Evolutionary conservation across 2,329 filamentous ascomycete genomes (phyloP), one percentile per base, ranked within the genome.

Genomic region (Colletotrichum sojae): DNA sequence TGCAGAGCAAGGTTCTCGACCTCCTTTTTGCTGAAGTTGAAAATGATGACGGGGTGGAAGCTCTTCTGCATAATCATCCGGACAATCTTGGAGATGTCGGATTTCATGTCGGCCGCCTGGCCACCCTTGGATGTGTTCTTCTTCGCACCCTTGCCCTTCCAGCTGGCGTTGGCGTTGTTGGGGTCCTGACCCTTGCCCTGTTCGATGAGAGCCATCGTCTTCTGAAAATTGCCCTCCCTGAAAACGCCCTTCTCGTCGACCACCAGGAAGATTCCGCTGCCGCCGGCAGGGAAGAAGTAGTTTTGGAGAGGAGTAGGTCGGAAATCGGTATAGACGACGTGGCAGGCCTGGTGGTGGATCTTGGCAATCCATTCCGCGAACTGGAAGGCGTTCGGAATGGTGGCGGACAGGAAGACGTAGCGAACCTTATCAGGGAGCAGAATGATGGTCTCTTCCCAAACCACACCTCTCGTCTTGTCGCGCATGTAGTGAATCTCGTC

Each of bases 371-470:
- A 99, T 80, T 99, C 95, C 74, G 96, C 96, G 76, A 99, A 99
- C 80, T 99, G 96, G 89, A 98, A 98, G 60, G 96, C 95, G 78
- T 99, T 99, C 63, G 96, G 96, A 71, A 99, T 99, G 2, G 97
- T 99, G 71, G 96, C 96, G 39, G 97, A 99, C 70, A 99, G 85
- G 82, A 99, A 99, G 64, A 99, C 97, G 77, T 98, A 99, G 83
- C 94, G 93, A 73, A 99, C 97, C 87, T 99, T 98, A 85, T 99
- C 96, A 4, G 96, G 96, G 36, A 99, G 86, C 73, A 99, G 87
- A 76, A 99, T 99, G 78, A 99, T 98, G 46, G 96, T 98, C 84
- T 99, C 96, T 80, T 99, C 96, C 96, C 96, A 99, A 2, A 99
- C 96, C 0, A 99, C 96, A 84, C 96, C 96, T 81, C 96, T 89